Evolutionary conservation across 2,329 filamentous ascomycete genomes (phyloP), one percentile per base, ranked within the genome.

Genomic region (Boeremia lycopersici): DNA sequence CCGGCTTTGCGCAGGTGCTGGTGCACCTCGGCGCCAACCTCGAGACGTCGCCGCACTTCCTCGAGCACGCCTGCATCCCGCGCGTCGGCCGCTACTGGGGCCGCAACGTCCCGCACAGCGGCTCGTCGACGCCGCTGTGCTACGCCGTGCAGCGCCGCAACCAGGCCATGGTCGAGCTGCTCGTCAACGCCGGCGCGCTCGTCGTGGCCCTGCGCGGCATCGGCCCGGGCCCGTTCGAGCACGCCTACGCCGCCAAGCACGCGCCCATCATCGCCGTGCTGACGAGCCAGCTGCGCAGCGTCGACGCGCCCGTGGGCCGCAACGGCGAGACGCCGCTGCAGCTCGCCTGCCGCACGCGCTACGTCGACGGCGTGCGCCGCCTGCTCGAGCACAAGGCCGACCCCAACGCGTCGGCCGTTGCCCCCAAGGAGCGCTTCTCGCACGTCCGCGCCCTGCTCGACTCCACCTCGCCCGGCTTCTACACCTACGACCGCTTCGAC

Each of bases 81-180:
- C 53, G 53, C 38, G 47, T 56, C 6, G 53, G 53, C 5, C 46
- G 53, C 36, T 56, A 56, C 53, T 56, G 53, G 53, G 53, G 53
- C 53, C 47, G 47, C 36, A 56, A 56, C 19, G 53, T 56, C 6
- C 53, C 53, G 31, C 46, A 47, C 47, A 46, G 35, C 40, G 53
- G 53, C 42, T 31, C 29, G 36, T 50, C 47, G 3, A 56, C 53
- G 7, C 53, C 53, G 3, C 41, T 56, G 3, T 56, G 53, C 31
- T 56, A 56, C 25, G 53, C 53, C 35, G 53, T 56, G 4, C 53
- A 56, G 53, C 53, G 53, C 17, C 53, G 53, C 53, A 56, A 56
- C 31, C 26, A 47, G 7, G 36, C 41, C 47, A 56, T 56, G 53
- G 53, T 51, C 10, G 47, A 50, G 42, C 53, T 56, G 6, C 53